Evolutionary conservation across 805 yeast genomes (phyloP).

Genomic region (Jamesozyma hellenica): DNA sequence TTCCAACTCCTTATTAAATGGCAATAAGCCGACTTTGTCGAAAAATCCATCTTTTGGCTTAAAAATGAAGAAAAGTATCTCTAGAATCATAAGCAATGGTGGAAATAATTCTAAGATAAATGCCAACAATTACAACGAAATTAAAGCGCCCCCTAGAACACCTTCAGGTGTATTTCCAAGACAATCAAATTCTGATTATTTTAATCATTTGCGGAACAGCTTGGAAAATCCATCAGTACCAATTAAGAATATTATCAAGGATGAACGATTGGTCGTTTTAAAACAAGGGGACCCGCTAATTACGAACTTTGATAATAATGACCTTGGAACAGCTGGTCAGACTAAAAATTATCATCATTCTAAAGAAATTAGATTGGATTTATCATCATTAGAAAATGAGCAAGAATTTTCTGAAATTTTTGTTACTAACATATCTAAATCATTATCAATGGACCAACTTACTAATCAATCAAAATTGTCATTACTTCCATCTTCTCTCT

Average conservation of each 20-base stretch:
- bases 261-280: too few relatives aligned
- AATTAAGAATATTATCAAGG: too few relatives aligned
- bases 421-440: not conserved
- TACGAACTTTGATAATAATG: too few relatives aligned
- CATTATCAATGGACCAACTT: not conserved
- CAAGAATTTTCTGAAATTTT: not conserved
- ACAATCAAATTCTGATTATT: too few relatives aligned
- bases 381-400: not conserved
- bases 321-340: too few relatives aligned
- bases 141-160: too few relatives aligned
- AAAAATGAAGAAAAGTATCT: slow-evolving; percentile 3
- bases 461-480: slow-evolving; percentile 2
- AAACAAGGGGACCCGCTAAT: too few relatives aligned
- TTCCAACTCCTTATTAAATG: not conserved
- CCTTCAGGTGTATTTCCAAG: too few relatives aligned
- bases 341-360: not conserved
- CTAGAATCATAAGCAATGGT: slow-evolving; percentile 3
- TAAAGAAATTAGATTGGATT: not conserved
- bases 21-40: slow-evolving; percentile 1
- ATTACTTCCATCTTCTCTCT: not conserved
- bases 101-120: not conserved
- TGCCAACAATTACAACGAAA: too few relatives aligned
- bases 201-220: too few relatives aligned
- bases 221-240: too few relatives aligned
- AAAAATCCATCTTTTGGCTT: slow-evolving; percentile 3